Evolutionary conservation across 805 yeast genomes (phyloP), one percentile per base, ranked within the genome.

Genomic region (Ogataea salicorniae): DNA sequence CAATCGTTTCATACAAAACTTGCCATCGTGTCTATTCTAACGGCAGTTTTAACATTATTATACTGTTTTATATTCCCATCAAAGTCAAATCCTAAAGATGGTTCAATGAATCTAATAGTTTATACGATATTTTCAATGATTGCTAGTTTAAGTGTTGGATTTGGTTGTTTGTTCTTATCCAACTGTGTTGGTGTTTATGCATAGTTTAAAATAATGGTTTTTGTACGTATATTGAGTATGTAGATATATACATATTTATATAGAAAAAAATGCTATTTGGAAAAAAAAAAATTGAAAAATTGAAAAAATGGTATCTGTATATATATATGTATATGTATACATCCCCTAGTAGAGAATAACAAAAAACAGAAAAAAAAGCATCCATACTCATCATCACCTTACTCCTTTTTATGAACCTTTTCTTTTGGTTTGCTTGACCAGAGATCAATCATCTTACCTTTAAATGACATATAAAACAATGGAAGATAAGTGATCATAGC

Each of bases 141-240:
- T 17, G 53, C 60, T 1, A 47, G 66, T 1, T 37, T 63, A 16
- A 48, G 59, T 1, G 45, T 57, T 16, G 64, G 61, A 2, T 66
- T 66, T 48, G 64, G 70, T 3, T 47, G 57, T 8, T 41, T 63
- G 22, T 63, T 62, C 17, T 44, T 63, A 13, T 55, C 69, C 26
- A 64, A 66, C 13, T 49, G 50, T 34, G 59, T 63, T 40, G 71
- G 70, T 9, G 66, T 66, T 11, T 63, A 62, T 41, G 50, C 68
- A 22, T 65, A 46, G 49, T 18, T 17, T 26, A 26, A 9, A 26
- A 26, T 26, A 26, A 26, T 26, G 13, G 6, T 26, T 26, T 26
- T 20, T 20, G 20, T 20, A 20, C 3, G 31, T 9, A 26, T 6
- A 26, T 26, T 11, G 11, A 9, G 13, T 9, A 5, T 26, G 11